phyloP scores from a whole-genome alignment of 2,329 filamentous ascomycete species.

The Fusarium paranaense region DNA sequence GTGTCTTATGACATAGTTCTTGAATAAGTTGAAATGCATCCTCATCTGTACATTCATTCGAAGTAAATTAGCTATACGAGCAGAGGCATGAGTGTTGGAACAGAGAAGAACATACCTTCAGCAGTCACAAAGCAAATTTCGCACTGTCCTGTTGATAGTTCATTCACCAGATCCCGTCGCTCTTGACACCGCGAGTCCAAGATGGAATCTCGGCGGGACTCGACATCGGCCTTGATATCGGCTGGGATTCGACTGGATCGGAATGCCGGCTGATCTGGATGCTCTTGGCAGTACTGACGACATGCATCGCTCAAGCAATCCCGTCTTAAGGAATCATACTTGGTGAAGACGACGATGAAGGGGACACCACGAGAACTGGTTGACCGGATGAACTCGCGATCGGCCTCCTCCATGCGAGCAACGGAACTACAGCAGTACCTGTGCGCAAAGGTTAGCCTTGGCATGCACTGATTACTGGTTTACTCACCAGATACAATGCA shows the following conservation, averaged over 20 bases:
- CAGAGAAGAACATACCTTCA: neutral
- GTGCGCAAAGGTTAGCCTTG: neutral
- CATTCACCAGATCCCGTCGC: neutral
- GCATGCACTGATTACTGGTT: neutral
- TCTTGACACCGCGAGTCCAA: neutral
- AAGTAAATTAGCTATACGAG: no score
- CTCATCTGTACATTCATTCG: neutral
- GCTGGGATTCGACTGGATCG: neutral
- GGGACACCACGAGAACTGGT: neutral
- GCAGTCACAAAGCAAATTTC: neutral
- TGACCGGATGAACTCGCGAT: neutral
- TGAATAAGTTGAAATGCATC: neutral
- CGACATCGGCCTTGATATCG: neutral
- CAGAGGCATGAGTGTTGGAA: no score
- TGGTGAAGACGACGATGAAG: neutral
- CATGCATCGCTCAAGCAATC: neutral
- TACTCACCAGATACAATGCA: neutral
- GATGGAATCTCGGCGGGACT: neutral
- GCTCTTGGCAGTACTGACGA: neutral
- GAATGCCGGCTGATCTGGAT: neutral
- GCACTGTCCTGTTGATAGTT: neutral
- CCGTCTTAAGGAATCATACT: neutral
- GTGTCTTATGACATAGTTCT: neutral
- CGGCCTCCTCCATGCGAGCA: neutral
- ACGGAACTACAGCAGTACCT: neutral